Percentiles rank a stretch among this genome's conserved stretches.
Conservation (phyloP, 2,329 filamentous ascomycete species). For the Dactylellina drechsleri region DNA sequence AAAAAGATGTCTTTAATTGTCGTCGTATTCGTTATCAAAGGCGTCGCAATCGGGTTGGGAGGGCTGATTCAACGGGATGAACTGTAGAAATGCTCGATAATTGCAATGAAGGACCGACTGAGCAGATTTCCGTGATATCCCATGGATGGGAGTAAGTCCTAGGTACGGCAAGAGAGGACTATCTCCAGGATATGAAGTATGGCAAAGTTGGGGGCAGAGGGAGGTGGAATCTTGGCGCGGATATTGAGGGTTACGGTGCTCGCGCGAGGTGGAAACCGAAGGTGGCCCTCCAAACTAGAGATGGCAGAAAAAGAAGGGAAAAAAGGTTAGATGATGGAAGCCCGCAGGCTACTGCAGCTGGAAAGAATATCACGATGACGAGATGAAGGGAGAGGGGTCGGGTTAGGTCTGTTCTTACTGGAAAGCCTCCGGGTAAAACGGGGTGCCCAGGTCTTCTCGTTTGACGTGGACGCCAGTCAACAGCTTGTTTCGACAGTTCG, state of each 20-base stretch:
- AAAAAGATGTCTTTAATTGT: too few species aligned
- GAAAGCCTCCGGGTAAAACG: slow-evolving; percentile 39
- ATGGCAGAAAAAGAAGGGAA: neutral
- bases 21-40: neutral
- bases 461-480: slow-evolving; percentile 21
- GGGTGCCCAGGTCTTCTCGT: slow-evolving; percentile 19
- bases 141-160: slow-evolving; percentile 20
- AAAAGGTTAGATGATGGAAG: slow-evolving; percentile 1
- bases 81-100: neutral
- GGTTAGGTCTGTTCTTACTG: slow-evolving; percentile 20
- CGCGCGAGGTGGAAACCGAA: slow-evolving; percentile 19
- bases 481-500: slow-evolving; percentile 28
- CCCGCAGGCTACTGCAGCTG: neutral
- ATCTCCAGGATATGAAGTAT: neutral
- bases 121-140: slow-evolving; percentile 9
- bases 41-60: neutral
- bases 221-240: slow-evolving; percentile 38
- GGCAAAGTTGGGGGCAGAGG: neutral
- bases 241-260: slow-evolving; percentile 17
- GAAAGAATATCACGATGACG: neutral
- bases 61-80: neutral
- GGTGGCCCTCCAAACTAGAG: slow-evolving; percentile 29
- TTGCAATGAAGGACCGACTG: slow-evolving; percentile 4
- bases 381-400: slow-evolving; percentile 24
- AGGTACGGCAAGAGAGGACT: slow-evolving; percentile 3